A percentile compares a stretch with the other conserved stretches of the same genome.
phyloP scores from a whole-genome alignment of 129 eudicot genomes.

The Centella asiatica region DNA sequence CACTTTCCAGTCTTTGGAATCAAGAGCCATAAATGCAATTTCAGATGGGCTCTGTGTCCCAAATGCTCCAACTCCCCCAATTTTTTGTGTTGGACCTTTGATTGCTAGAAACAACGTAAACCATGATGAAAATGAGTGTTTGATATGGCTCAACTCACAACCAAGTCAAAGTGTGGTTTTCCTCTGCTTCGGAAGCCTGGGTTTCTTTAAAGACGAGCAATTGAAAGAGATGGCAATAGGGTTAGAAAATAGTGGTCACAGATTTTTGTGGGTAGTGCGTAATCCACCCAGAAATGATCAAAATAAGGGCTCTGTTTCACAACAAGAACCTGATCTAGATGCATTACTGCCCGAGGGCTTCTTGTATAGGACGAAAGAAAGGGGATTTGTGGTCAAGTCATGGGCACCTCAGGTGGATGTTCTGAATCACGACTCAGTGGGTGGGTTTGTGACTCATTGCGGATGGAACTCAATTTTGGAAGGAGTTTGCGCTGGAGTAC shows the following conservation, averaged over 20 bases:
- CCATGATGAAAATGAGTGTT: conserved; percentile 22
- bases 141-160: conserved; percentile 48
- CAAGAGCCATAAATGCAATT: conserved; percentile 39
- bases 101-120: conserved; percentile 12
- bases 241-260: conserved; percentile 35
- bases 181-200: conserved; percentile 58
- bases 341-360: conserved; percentile 41
- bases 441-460: conserved; percentile 51
- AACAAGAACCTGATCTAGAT: conserved; percentile 35
- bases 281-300: conserved; percentile 27
- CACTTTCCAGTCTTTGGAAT: conserved; percentile 43
- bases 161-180: conserved; percentile 52
- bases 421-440: conserved; percentile 32
- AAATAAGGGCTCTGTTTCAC: conserved; percentile 14
- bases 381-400: conserved; percentile 31
- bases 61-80: conserved; percentile 37
- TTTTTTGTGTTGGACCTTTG: conserved; percentile 48
- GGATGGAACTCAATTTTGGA: conserved; percentile 50
- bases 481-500: conserved; percentile 27
- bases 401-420: conserved; percentile 41
- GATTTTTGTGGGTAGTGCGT: conserved; percentile 58
- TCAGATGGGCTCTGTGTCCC: conserved; percentile 38
- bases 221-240: conserved; percentile 47
- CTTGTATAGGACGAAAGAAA: conserved; percentile 26
- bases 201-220: conserved; percentile 35